Conservation (phyloP, 495 filamentous ascomycete species). For the Podospora didyma region DNA sequence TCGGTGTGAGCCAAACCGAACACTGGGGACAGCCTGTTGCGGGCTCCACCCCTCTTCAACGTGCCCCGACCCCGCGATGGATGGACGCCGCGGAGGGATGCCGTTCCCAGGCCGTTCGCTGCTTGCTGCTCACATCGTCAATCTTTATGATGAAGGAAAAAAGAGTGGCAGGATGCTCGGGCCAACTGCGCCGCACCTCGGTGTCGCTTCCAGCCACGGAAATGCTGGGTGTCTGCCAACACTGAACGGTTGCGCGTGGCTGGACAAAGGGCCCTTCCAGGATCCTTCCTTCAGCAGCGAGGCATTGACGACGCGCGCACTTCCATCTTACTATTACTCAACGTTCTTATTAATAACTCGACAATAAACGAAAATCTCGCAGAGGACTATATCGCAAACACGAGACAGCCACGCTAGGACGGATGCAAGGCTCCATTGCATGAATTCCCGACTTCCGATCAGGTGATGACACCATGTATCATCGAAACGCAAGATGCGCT, state of each 20-base stretch:
- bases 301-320: no score
- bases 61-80: constrained; percentile 1
- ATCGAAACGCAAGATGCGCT: constrained; percentile 26
- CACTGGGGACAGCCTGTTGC: neutral
- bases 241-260: no score
- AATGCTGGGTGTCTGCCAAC: neutral
- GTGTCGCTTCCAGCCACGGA: no score
- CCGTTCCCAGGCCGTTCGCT: no score
- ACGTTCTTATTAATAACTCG: constrained; percentile 23
- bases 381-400: constrained; percentile 23
- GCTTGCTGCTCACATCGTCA: neutral
- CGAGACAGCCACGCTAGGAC: constrained; percentile 5
- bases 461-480: constrained; percentile 29
- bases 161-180: no score
- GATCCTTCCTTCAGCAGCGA: no score
- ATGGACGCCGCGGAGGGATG: neutral
- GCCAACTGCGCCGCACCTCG: constrained; percentile 2
- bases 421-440: constrained; percentile 17
- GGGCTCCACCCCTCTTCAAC: no score
- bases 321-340: constrained; percentile 15
- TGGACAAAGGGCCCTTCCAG: no score
- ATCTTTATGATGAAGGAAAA: no score
- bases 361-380: constrained; percentile 12
- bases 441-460: constrained; percentile 23
- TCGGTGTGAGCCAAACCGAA: constrained; percentile 28